Percentiles rank a stretch among this genome's conserved stretches.
Evolutionary conservation across 148 eudicot genomes (phyloP).

Genomic region (Rhododendron molle): DNA sequence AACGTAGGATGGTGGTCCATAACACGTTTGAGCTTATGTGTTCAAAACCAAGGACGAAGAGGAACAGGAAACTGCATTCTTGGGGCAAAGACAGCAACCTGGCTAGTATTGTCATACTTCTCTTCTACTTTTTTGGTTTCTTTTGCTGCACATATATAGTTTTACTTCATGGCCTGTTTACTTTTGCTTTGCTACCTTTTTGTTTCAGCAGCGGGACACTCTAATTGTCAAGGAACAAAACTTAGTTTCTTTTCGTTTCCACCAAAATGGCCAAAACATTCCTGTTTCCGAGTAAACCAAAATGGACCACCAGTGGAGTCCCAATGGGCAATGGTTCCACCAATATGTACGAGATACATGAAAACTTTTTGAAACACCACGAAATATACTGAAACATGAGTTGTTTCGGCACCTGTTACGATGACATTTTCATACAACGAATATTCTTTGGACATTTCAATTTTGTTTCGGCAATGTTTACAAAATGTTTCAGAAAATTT

Average conservation of each 20-base stretch:
- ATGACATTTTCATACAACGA: not conserved
- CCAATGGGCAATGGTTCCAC: not conserved
- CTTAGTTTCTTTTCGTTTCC: not conserved
- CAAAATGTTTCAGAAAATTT: not conserved
- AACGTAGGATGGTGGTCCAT: not conserved
- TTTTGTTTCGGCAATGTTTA: not conserved
- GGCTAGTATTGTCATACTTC: conserved; percentile 10
- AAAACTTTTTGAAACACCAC: not conserved
- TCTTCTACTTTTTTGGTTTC: not conserved
- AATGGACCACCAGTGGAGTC: not conserved
- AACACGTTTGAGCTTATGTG: not conserved
- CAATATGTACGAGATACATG: not conserved
- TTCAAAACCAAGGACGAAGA: not conserved
- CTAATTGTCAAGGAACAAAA: not conserved
- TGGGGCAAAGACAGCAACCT: conserved; percentile 1
- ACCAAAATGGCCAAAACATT: not conserved
- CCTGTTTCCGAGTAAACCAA: not conserved
- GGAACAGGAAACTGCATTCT: conserved; percentile 11
- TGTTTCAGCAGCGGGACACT: not conserved
- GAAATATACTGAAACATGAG: not conserved
- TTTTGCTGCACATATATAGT: not conserved
- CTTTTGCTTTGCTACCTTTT: not conserved
- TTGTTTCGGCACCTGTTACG: not conserved
- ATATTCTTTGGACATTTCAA: not conserved
- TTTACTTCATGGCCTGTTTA: not conserved